phyloP scores from a whole-genome alignment of 1,139 yeast genomes.

The Saccharomycopsis hybrid region DNA sequence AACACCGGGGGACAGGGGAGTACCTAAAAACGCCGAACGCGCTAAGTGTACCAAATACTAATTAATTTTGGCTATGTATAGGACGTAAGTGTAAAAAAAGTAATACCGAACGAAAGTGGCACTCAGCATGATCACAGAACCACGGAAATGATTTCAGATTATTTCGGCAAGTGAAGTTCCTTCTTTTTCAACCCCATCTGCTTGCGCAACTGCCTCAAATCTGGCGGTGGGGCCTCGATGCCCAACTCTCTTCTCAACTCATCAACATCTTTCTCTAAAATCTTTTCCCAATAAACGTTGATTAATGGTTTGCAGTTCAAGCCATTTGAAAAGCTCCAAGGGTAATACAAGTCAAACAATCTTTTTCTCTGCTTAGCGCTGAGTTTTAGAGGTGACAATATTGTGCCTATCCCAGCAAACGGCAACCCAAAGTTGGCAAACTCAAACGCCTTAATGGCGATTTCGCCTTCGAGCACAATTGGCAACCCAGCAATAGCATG shows the following conservation, averaged over 20 bases:
- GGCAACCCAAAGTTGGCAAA: conserved; percentile 91
- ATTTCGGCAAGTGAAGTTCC: too few species aligned
- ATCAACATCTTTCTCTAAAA: conserved; percentile 63
- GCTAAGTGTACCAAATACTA: too few species aligned
- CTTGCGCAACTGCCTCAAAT: conserved; percentile 61
- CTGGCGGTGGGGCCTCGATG: conserved; percentile 67
- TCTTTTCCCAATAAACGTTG: conserved; percentile 90
- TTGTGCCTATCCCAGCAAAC: conserved; percentile 90
- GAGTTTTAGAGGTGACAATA: conserved; percentile 77
- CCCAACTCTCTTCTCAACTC: conserved; percentile 70
- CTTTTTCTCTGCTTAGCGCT: conserved; percentile 35
- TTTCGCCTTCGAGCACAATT: conserved; percentile 89
- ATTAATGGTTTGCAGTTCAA: conserved; percentile 68
- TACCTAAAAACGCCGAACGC: too few species aligned
- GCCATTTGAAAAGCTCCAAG: conserved; percentile 85
- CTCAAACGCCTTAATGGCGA: conserved; percentile 87
- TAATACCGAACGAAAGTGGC: too few species aligned
- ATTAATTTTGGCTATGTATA: too few species aligned
- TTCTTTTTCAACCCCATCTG: conserved; percentile 22
- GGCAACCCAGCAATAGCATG: conserved; percentile 91
- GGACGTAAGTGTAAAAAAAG: too few species aligned
- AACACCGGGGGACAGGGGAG: too few species aligned
- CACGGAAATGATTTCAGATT: too few species aligned
- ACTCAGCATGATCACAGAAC: too few species aligned
- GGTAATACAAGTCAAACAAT: conserved; percentile 62